Base-by-base conservation (phyloP, 202 grass and related monocot species). In the Panicum hallii region DNA sequence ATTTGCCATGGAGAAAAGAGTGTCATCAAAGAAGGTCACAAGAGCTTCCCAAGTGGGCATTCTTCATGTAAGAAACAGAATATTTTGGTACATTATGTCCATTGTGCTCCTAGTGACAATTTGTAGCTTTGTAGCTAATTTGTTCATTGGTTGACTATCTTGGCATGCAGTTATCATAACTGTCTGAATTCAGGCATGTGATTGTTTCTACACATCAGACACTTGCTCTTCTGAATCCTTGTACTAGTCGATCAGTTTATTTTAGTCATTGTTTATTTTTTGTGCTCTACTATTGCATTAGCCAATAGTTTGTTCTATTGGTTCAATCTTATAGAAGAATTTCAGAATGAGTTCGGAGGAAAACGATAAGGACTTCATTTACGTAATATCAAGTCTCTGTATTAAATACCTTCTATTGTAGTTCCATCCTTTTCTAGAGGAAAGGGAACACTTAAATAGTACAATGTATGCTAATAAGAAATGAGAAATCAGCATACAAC, bases 1-100 rank as follows among this genome's bases (percentile, higher is more conserved):
- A 87, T 97, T 79, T 97, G 94, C 75, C 88, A 97, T 79, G 94
- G 94, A 72, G 64, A 83, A 42, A 97, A 90, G 74, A 83, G 85
- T 94, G 90, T 97, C 30, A 89, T 97, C 67, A 97, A 89, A 67
- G 94, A 97, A 85, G 94, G 94, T 56, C 90, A 97, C 90, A 97
- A 97, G 75, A 97, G 94, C 43, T 97, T 97, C 63, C 94, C 94
- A 76, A 97, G 94, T 63, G 94, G 92, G 6, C 94, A 97, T 85
- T 89, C 92, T 20, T 97, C 94, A 62, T 79, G 94, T 97, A 92
- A 86, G 88, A 52, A 75, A 72, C 9, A 9, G 54, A 65, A n/a
- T 74, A 57, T 23, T 7, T 20, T 41, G 30, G 16, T 67, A 72
- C 9, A 19, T 75, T 42, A 70, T 66, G 16, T 72, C 5, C 1